A percentile compares a stretch with the other conserved stretches of the same genome.
These are phyloP conservation scores for Verticillium tricorpus DNA, from an alignment of 2,329 filamentous ascomycete genomes.

Conservation along the genomic window DNA sequence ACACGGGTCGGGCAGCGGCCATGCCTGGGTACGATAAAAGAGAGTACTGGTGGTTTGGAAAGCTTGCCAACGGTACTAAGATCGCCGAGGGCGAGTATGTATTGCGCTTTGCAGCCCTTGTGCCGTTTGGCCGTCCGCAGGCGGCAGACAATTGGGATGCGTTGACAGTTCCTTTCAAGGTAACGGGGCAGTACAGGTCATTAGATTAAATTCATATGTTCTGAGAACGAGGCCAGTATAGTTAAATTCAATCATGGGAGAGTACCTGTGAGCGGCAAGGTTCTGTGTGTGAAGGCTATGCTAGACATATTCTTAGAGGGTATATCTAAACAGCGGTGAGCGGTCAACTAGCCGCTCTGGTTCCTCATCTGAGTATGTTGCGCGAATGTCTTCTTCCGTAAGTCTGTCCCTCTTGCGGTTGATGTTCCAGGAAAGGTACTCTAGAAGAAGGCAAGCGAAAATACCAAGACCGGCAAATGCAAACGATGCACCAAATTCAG, in stretches of 20 bases:
- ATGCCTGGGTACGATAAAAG: conserved; percentile 24
- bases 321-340: conserved; percentile 25
- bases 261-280: too few relatives aligned
- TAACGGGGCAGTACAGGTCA: neutral
- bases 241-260: too few relatives aligned
- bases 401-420: conserved; percentile 19
- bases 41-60: conserved; percentile 36
- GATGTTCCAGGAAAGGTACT: conserved; percentile 13
- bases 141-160: conserved; percentile 37
- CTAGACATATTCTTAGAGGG: conserved; percentile 10
- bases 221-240: too few relatives aligned
- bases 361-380: conserved; percentile 23
- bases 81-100: conserved; percentile 34
- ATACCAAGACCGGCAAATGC: conserved; percentile 16
- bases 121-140: conserved; percentile 34
- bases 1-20: conserved; percentile 14
- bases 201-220: neutral
- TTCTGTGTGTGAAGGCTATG: too few relatives aligned
- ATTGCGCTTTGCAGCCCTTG: conserved; percentile 36
- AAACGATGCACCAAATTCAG: conserved; percentile 18
- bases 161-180: conserved; percentile 24
- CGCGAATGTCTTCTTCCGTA: conserved; percentile 18
- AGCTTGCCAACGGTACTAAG: conserved; percentile 36
- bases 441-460: conserved; percentile 10
- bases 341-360: conserved; percentile 24